Conservation (phyloP, 1,139 yeast genomes). For the Pichia sp. region DNA sequence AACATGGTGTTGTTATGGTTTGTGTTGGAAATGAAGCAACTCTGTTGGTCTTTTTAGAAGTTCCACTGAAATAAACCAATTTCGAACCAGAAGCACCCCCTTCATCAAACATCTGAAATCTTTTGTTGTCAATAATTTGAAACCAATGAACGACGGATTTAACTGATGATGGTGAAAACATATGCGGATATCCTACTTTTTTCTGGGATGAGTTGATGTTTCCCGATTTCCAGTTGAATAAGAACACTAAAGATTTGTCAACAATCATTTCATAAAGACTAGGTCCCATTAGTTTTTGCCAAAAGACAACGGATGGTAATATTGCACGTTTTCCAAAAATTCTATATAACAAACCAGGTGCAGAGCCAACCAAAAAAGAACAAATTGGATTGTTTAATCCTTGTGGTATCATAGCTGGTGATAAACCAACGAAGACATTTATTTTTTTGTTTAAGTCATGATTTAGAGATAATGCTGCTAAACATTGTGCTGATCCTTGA, state of each 20-base stretch:
- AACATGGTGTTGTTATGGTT: constrained; percentile 43
- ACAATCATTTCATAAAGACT: constrained; percentile 38
- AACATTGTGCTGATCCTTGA: constrained; percentile 47
- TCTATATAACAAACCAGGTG: constrained; percentile 37
- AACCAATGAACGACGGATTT: constrained; percentile 49
- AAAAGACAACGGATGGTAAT: constrained; percentile 45
- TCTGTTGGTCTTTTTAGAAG: constrained; percentile 38
- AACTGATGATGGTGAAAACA: constrained; percentile 48
- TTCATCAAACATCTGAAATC: constrained; percentile 51
- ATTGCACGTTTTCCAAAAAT: constrained; percentile 45
- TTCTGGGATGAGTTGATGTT: constrained; percentile 40
- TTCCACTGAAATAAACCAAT: constrained; percentile 28
- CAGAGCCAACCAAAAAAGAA: constrained; percentile 39
- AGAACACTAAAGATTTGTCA: constrained; percentile 37
- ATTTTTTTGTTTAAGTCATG: constrained; percentile 38
- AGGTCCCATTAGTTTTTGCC: constrained; percentile 43
- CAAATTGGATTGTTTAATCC: constrained; percentile 41
- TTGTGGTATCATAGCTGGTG: constrained; percentile 47
- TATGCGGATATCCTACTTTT: constrained; percentile 44
- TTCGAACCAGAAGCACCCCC: constrained; percentile 39
- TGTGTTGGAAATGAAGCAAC: constrained; percentile 57
- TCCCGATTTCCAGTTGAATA: constrained; percentile 44
- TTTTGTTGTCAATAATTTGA: constrained; percentile 41
- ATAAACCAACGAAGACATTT: constrained; percentile 41
- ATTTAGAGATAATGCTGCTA: constrained; percentile 43